These are phyloP conservation scores for Clonostachys sp. DNA, from an alignment of 2,329 filamentous ascomycete genomes.

Conservation along the genomic window DNA sequence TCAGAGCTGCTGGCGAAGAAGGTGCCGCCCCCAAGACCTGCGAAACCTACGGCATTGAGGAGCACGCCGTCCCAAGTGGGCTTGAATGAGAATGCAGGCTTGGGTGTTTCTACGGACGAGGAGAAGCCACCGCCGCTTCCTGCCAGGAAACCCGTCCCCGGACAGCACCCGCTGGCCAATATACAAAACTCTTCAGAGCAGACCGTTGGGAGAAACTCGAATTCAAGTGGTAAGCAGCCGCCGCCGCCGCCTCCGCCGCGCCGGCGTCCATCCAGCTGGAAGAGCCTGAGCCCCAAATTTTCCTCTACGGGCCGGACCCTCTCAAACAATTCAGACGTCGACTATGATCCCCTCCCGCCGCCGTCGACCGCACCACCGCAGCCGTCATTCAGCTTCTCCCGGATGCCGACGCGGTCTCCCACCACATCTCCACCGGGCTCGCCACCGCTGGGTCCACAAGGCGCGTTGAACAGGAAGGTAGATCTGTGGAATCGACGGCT, in stretches of 20 bases:
- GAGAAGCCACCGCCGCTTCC: slow-evolving; percentile 24
- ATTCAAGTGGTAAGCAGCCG: neutral
- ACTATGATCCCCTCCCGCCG: slow-evolving; percentile 30
- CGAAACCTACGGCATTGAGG: slow-evolving; percentile 52
- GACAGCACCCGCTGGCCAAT: slow-evolving; percentile 7
- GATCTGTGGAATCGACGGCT: slow-evolving; percentile 69
- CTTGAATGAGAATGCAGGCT: neutral
- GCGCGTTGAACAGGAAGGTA: slow-evolving; percentile 59
- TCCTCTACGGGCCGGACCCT: slow-evolving; percentile 6
- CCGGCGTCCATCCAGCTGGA: slow-evolving; percentile 24
- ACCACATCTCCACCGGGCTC: slow-evolving; percentile 25
- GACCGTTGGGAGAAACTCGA: no score
- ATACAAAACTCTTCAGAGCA: neutral
- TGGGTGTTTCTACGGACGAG: neutral
- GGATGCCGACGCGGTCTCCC: slow-evolving; percentile 20
- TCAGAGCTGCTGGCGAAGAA: slow-evolving; percentile 23
- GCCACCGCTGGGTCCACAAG: slow-evolving; percentile 23
- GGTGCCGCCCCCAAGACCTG: slow-evolving; percentile 48
- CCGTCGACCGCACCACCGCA: slow-evolving; percentile 31
- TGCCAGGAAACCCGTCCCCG: slow-evolving; percentile 24
- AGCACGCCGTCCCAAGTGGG: slow-evolving; percentile 29
- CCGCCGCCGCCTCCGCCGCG: slow-evolving; percentile 4
- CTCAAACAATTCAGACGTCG: slow-evolving; percentile 27
- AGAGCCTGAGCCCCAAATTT: slow-evolving; percentile 13
- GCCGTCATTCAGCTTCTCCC: slow-evolving; percentile 11